These are phyloP conservation scores for Fusarium chaquense DNA, from an alignment of 2,329 filamentous ascomycete species.

Conservation along the genomic window DNA sequence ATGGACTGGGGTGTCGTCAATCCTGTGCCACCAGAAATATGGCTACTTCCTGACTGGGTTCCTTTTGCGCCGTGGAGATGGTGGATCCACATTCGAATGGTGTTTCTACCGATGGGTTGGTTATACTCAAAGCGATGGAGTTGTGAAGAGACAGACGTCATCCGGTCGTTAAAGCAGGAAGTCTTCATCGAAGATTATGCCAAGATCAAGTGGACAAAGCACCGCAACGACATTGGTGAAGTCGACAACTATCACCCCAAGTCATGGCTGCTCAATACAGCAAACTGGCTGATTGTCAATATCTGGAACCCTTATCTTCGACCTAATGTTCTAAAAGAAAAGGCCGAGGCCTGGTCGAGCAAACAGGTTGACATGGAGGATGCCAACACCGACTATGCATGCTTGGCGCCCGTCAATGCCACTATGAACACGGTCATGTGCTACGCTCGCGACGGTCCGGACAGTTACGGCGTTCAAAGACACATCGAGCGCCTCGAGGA, in stretches of 20 bases:
- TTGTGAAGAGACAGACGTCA: constrained; percentile 80
- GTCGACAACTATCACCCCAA: constrained; percentile 95
- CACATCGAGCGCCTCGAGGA: constrained; percentile 87
- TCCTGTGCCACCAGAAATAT: constrained; percentile 91
- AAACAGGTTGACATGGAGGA: constrained; percentile 91
- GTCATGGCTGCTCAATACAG: constrained; percentile 80
- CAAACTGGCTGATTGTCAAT: constrained; percentile 83
- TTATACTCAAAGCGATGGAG: constrained; percentile 87
- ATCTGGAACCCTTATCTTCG: constrained; percentile 86
- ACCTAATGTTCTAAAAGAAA: constrained; percentile 71
- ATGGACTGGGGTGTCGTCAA: constrained; percentile 94
- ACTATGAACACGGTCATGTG: constrained; percentile 91
- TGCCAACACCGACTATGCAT: constrained; percentile 87
- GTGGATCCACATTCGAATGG: constrained; percentile 98
- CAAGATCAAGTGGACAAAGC: constrained; percentile 78
- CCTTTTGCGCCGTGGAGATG: constrained; percentile 92
- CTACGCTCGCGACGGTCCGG: constrained; percentile 85
- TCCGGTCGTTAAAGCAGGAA: constrained; percentile 80
- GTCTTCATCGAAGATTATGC: constrained; percentile 84
- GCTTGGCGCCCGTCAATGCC: constrained; percentile 88
- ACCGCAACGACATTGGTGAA: constrained; percentile 85
- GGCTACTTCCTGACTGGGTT: constrained; percentile 91
- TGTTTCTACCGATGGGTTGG: constrained; percentile 94
- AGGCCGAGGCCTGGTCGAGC: constrained; percentile 84
- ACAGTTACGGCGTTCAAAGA: constrained; percentile 75